phyloP scores from a whole-genome alignment of 1,139 yeast genomes.

The Yamadazyma oceani region DNA sequence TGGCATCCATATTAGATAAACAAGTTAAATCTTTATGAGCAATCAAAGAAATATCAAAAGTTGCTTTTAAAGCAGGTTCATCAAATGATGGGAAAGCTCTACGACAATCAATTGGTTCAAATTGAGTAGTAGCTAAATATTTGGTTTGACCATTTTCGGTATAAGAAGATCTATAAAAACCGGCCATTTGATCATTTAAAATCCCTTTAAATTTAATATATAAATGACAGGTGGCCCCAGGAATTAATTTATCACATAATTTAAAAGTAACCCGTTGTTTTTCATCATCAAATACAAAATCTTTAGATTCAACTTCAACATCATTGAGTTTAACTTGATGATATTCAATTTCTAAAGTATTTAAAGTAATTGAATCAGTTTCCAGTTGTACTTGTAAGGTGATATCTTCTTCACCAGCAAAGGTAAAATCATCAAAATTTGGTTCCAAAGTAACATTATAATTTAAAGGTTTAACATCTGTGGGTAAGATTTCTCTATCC shows the following conservation, averaged over 20 bases:
- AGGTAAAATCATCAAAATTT: conserved; percentile 66
- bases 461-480: conserved; percentile 69
- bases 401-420: conserved; percentile 64
- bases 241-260: conserved; percentile 48
- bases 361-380: conserved; percentile 53
- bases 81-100: conserved; percentile 90
- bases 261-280: conserved; percentile 65
- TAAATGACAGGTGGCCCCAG: conserved; percentile 46
- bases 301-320: conserved; percentile 27
- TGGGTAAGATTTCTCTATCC: conserved; percentile 71
- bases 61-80: conserved; percentile 83
- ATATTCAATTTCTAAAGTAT: conserved; percentile 65
- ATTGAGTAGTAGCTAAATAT: conserved; percentile 78
- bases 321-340: conserved; percentile 50
- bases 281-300: conserved; percentile 44
- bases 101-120: conserved; percentile 89
- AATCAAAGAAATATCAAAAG: conserved; percentile 65
- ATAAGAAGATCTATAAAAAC: conserved; percentile 79
- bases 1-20: conserved; percentile 78
- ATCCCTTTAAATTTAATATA: conserved; percentile 64
- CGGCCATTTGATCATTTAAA: conserved; percentile 82
- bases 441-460: conserved; percentile 76
- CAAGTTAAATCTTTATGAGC: conserved; percentile 62
- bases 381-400: conserved; percentile 61
- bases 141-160: conserved; percentile 59